Evolutionary conservation across 2,329 filamentous ascomycete genomes (phyloP), one percentile per base, ranked within the genome.

Genomic region (Teratosphaeriaceae sp.): DNA sequence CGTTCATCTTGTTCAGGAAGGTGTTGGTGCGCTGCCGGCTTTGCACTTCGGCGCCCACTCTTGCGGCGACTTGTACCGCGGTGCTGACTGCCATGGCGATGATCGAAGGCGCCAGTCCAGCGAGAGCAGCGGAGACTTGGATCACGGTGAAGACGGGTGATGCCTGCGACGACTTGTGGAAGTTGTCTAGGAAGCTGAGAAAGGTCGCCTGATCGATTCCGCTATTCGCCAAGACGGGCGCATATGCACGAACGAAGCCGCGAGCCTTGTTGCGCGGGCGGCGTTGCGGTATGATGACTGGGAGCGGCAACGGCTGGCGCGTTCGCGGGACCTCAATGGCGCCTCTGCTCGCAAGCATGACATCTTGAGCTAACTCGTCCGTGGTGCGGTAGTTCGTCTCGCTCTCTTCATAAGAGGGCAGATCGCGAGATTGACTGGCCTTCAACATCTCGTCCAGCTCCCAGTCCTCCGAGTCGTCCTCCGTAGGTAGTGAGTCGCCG

Each of bases 1-100:
- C 64, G 52, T 81, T 82, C 51, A 78, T 67, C 26, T 65, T 60
- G 49, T 79, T 70, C 13, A 82, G 66, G 53, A 77, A 81, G 0
- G 56, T 62, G 51, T 79, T 80, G 0, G 72, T 68, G 31, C 67
- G 61, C 51, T 63, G 59, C 15, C 56, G 51, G 1, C 40, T 36
- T 39, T 65, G 64, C 8, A 65, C 56, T 39, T 71, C 66, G 42
- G 67, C 65, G 1, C 67, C 65, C 1, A 65, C 60, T 11, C 68
- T 58, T 0, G 69, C 67, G 1, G 63, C 64, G 3, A 72, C 49
- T 35, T 72, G 66, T 0, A 73, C 63, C 0, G 64, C 70, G 5
- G 69, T 62, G 1, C 66, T 68, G 11, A 73, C 64, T 0, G 67
- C 66, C 42, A 71, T 62, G 3, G 63, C 62, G 12, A 70, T 65